These are phyloP conservation scores for Boletus vermiculosoides DNA, from an alignment of 768 basidiomycete genomes.

Conservation along the genomic window DNA sequence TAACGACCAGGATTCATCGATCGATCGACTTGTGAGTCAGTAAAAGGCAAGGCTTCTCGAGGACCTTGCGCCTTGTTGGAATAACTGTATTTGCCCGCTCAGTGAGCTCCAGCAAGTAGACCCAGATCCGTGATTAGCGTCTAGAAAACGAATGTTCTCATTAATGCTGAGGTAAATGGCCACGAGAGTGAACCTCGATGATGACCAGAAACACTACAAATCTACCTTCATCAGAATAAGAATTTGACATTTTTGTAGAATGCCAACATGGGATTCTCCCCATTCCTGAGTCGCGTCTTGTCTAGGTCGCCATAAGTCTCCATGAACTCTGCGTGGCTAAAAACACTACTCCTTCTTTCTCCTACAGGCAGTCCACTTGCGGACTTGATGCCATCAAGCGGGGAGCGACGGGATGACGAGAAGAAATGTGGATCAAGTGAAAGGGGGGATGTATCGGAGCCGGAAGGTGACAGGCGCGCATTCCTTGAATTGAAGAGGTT, in stretches of 20 bases:
- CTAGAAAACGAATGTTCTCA: neutral
- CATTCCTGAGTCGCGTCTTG: slow-evolving; percentile 69
- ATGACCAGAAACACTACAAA: neutral
- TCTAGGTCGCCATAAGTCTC: slow-evolving; percentile 76
- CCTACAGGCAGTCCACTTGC: slow-evolving; percentile 78
- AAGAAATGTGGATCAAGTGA: slow-evolving; percentile 66
- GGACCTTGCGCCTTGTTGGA: no score
- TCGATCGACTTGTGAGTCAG: neutral
- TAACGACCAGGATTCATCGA: neutral
- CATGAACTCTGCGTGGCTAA: slow-evolving; percentile 87
- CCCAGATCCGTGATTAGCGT: neutral
- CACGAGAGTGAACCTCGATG: neutral
- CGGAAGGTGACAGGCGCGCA: slow-evolving; percentile 52
- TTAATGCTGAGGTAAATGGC: neutral
- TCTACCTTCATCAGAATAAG: slow-evolving; percentile 56
- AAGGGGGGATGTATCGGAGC: slow-evolving; percentile 47
- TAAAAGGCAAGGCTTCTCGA: neutral
- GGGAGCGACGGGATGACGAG: slow-evolving; percentile 53
- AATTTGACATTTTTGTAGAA: slow-evolving; percentile 95
- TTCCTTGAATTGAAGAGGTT: slow-evolving; percentile 21
- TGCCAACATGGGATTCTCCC: slow-evolving; percentile 85
- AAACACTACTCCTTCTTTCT: slow-evolving; percentile 79
- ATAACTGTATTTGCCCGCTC: neutral
- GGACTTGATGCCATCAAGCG: slow-evolving; percentile 68
- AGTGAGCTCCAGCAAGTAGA: neutral